Percentiles rank a stretch among this genome's conserved stretches.
phyloP scores from a whole-genome alignment of 2,329 filamentous ascomycete genomes.

The Claviceps sp. region DNA sequence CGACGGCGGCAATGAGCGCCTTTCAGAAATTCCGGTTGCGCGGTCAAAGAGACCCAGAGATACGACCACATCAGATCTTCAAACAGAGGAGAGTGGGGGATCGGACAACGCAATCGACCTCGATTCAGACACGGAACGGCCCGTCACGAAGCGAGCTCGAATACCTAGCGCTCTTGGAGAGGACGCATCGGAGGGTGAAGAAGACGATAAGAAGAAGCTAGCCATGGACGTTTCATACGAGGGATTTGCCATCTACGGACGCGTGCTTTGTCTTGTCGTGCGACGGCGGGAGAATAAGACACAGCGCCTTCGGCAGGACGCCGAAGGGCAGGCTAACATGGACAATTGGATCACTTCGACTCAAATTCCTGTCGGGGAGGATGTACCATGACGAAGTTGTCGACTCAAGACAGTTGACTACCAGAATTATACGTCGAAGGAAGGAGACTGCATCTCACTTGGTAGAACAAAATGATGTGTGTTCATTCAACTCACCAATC shows the following conservation, averaged over 20 bases:
- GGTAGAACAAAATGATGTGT: neutral
- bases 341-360: conserved; percentile 75
- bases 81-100: conserved; percentile 16
- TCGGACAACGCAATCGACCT: conserved; percentile 25
- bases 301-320: conserved; percentile 18
- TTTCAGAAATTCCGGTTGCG: conserved; percentile 22
- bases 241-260: conserved; percentile 89
- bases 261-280: conserved; percentile 82
- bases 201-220: conserved; percentile 85
- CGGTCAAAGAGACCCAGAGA: conserved; percentile 19
- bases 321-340: conserved; percentile 56
- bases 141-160: conserved; percentile 32
- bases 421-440: no score
- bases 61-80: conserved; percentile 14
- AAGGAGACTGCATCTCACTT: no score
- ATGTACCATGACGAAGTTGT: conserved; percentile 14
- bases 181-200: conserved; percentile 22
- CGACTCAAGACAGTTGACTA: neutral
- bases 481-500: neutral
- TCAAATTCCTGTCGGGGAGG: conserved; percentile 41
- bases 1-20: conserved; percentile 14
- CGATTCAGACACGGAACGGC: conserved; percentile 26
- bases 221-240: conserved; percentile 80
- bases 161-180: conserved; percentile 16
- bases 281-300: conserved; percentile 49